Evolutionary conservation across 2,329 filamentous ascomycete species (phyloP), one percentile per base, ranked within the genome.

Genomic region (Ceratocystis eucalypticola): DNA sequence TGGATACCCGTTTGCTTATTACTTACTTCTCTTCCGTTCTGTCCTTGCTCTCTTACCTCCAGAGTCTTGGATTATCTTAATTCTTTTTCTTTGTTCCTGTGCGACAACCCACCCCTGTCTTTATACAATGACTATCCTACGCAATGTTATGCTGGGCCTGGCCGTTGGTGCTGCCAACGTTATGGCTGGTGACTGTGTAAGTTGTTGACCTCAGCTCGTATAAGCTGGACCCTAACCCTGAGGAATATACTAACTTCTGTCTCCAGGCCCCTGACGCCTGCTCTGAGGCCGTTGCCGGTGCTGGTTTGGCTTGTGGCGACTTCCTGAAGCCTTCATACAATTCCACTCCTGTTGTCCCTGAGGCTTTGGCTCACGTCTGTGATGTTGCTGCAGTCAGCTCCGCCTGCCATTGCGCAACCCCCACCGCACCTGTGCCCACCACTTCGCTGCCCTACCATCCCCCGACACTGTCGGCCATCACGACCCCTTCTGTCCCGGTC

Each of bases 381-480:
- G 74, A 78, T 71, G 71, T 79, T 76, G 73, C 71, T 70, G 82
- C 84, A 74, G 81, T 87, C 67, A 73, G 74, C 77, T 84, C 83
- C 73, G 84, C 85, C 75, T 80, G 88, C 76, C 85, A 89, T 79
- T 88, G 88, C 75, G 84, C 97, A 70, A 63, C 61, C 30, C 22
- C 65, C 7, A 20, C 59, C 6, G 65, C 46, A 2, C 62, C 46
- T 7, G 46, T 37, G 5, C 22, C 59, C n/a, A 44, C 61, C 17
- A 30, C 61, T 25, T 62, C 65, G 53, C 20, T 61, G 15, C 46
- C 28, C 7, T 30, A 57, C 53, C 20, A 57, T 17, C 53, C 53
- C 3, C 53, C 53, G 25, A 33, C 53, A 15, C 53, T 57, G 53
- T 30, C 28, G 15, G 33, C 64, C 20, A 48, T 41, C 33, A 59